Evolutionary conservation across 306 rosid genomes (phyloP).

Genomic region (Mimosa pudica): DNA sequence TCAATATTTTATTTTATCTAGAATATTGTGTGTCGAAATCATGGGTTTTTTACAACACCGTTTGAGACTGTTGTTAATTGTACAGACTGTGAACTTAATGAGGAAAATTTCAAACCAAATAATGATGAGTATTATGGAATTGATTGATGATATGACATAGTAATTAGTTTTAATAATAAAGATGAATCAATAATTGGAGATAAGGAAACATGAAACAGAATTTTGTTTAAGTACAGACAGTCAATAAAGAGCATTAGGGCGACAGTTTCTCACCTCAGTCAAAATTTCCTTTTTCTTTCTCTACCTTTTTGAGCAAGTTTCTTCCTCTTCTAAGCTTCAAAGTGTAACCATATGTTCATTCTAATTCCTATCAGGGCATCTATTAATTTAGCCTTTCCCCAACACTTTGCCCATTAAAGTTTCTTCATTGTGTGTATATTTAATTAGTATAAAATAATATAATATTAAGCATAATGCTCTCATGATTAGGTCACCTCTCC

Average conservation of each 20-base stretch:
- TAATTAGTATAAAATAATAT: too few relatives aligned
- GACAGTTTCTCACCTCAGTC: constrained; percentile 21
- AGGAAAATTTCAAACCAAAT: constrained; percentile 22
- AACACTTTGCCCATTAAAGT: not conserved
- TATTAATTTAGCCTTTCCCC: not conserved
- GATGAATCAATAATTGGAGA: constrained; percentile 27
- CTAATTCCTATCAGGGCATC: constrained; percentile 1
- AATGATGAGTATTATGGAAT: not conserved
- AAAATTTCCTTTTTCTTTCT: constrained; percentile 27
- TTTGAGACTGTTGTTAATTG: not conserved
- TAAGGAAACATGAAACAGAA: constrained; percentile 18
- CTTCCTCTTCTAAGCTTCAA: constrained; percentile 8
- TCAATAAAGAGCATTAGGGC: constrained; percentile 29
- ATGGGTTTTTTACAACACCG: not conserved
- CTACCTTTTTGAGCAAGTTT: not conserved
- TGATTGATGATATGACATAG: not conserved
- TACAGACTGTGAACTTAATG: constrained; percentile 1
- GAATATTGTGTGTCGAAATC: not conserved
- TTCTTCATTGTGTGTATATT: not conserved
- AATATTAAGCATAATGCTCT: not conserved
- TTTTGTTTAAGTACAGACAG: constrained; percentile 16
- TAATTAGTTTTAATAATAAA: not conserved
- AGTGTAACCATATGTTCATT: not conserved
- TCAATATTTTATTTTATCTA: not conserved
- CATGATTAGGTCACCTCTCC: too few relatives aligned